Percentiles rank a stretch among this genome's conserved stretches.
Evolutionary conservation across 805 yeast species (phyloP).

Genomic region (Blastobotrys peoriensis): DNA sequence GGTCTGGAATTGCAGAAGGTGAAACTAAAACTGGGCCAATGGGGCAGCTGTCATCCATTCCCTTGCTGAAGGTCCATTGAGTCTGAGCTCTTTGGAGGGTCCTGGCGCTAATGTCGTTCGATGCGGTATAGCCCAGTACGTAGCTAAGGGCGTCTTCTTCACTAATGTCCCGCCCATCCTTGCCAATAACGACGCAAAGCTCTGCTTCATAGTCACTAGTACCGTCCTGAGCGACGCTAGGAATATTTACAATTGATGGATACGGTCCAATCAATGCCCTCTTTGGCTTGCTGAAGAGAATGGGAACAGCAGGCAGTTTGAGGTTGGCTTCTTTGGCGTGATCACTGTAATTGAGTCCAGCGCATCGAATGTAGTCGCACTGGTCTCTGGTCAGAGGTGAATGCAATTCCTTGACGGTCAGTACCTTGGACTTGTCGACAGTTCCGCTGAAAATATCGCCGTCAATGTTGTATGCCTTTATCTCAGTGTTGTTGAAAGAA

Average conservation of each 20-base stretch:
- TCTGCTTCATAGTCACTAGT: conserved; percentile 45
- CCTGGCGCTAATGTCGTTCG: conserved; percentile 48
- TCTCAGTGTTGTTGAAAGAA: conserved; percentile 4
- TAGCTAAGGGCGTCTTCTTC: conserved; percentile 37
- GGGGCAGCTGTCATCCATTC: conserved; percentile 48
- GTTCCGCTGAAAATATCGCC: conserved; percentile 8
- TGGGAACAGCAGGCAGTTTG: conserved; percentile 41
- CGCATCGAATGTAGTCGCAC: conserved; percentile 30
- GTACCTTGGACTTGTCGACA: conserved; percentile 1
- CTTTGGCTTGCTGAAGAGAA: conserved; percentile 42
- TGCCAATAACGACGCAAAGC: conserved; percentile 45
- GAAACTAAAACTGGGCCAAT: conserved; percentile 46
- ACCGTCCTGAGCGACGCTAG: conserved; percentile 23
- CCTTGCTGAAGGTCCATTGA: conserved; percentile 45
- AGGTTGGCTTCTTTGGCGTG: conserved; percentile 34
- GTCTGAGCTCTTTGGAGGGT: conserved; percentile 47
- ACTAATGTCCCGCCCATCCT: conserved; percentile 36
- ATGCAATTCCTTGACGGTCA: conserved; percentile 4
- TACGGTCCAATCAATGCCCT: conserved; percentile 36
- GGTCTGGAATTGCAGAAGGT: conserved; percentile 26
- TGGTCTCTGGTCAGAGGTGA: conserved; percentile 6
- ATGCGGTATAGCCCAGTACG: conserved; percentile 43
- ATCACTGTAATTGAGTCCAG: conserved; percentile 45
- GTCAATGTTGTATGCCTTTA: conserved; percentile 4
- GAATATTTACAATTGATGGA: conserved; percentile 33